Conservation (phyloP, 108 stramenopile species). For the Pseudonitzschia multistriata region DNA sequence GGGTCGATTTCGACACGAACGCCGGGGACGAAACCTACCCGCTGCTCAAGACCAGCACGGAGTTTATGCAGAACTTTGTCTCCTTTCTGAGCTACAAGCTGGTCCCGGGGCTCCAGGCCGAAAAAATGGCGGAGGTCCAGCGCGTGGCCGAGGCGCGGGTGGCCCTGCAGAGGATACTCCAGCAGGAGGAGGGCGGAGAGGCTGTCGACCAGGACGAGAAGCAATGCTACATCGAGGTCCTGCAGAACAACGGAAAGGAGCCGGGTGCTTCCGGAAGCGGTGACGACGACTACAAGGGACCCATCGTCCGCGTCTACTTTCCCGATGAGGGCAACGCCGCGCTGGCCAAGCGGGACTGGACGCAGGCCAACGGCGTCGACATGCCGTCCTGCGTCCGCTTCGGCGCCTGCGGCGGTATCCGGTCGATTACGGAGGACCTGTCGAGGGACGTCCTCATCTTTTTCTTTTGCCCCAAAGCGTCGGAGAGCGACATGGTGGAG, state of each 20-base stretch:
- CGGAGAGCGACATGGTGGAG: constrained; percentile 73
- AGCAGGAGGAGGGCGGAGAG: constrained; percentile 15
- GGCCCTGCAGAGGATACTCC: constrained; percentile 39
- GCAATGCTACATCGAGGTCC: constrained; percentile 26
- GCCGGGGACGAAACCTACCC: constrained; percentile 93
- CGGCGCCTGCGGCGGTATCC: constrained; percentile 67
- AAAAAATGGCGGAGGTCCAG: constrained; percentile 57
- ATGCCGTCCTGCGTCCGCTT: constrained; percentile 78
- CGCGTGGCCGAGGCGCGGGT: constrained; percentile 54
- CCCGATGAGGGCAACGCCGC: constrained; percentile 94
- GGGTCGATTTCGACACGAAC: constrained; percentile 91
- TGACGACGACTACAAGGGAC: constrained; percentile 41
- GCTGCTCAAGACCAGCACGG: constrained; percentile 75
- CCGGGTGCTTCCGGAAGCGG: constrained; percentile 15
- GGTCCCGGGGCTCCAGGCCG: constrained; percentile 62
- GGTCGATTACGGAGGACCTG: constrained; percentile 38
- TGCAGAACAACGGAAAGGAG: constrained; percentile 52
- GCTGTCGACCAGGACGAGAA: constrained; percentile 25
- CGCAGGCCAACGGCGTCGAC: constrained; percentile 23
- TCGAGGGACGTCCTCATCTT: constrained; percentile 55
- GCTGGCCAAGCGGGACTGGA: constrained; percentile 86
- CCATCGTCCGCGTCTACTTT: constrained; percentile 79
- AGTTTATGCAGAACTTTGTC: constrained; percentile 87
- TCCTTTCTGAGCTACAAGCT: constrained; percentile 59
- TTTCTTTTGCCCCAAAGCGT: constrained; percentile 83